These are phyloP conservation scores for Aspergillus sp. DNA, from an alignment of 2,329 filamentous ascomycete species.

Conservation along the genomic window DNA sequence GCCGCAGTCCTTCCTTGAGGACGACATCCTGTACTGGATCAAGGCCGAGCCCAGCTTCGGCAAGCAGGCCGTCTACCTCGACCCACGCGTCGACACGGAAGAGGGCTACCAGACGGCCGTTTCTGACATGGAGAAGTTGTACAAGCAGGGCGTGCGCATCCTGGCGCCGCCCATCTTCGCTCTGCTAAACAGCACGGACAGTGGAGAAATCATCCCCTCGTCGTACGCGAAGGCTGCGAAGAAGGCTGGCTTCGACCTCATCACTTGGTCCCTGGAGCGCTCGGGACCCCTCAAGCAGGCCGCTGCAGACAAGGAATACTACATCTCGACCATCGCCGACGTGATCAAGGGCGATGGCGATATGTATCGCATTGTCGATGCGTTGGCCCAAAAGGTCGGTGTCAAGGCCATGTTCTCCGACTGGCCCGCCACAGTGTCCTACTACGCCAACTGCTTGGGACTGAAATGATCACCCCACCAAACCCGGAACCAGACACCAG, in stretches of 20 bases:
- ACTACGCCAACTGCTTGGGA: slow-evolving; percentile 21
- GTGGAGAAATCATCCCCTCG: slow-evolving; percentile 20
- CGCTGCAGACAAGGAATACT: slow-evolving; percentile 15
- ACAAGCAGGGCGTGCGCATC: slow-evolving; percentile 16
- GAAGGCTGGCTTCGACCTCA: slow-evolving; percentile 16
- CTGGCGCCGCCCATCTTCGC: slow-evolving; percentile 20
- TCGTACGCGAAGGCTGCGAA: slow-evolving; percentile 17
- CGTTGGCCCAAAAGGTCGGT: slow-evolving; percentile 20
- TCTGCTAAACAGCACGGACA: slow-evolving; percentile 17
- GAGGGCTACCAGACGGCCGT: slow-evolving; percentile 16
- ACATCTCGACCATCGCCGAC: slow-evolving; percentile 13
- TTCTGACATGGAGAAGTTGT: slow-evolving; percentile 10
- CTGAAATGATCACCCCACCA: slow-evolving; percentile 4
- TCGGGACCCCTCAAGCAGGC: slow-evolving; percentile 18
- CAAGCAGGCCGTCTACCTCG: slow-evolving; percentile 21
- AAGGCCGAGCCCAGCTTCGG: slow-evolving; percentile 18
- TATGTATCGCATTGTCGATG: slow-evolving; percentile 23
- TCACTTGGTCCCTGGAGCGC: slow-evolving; percentile 23
- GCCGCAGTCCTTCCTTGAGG: slow-evolving; percentile 21
- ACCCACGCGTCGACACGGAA: slow-evolving; percentile 17
- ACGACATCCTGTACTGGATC: slow-evolving; percentile 21
- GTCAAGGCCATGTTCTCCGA: slow-evolving; percentile 21
- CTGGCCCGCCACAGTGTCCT: slow-evolving; percentile 22
- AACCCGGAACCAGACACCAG: background rate
- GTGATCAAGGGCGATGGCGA: slow-evolving; percentile 18